Evolutionary conservation across 2,329 filamentous ascomycete genomes (phyloP), one percentile per base, ranked within the genome.

Genomic region (Aspergillus ochraceus): DNA sequence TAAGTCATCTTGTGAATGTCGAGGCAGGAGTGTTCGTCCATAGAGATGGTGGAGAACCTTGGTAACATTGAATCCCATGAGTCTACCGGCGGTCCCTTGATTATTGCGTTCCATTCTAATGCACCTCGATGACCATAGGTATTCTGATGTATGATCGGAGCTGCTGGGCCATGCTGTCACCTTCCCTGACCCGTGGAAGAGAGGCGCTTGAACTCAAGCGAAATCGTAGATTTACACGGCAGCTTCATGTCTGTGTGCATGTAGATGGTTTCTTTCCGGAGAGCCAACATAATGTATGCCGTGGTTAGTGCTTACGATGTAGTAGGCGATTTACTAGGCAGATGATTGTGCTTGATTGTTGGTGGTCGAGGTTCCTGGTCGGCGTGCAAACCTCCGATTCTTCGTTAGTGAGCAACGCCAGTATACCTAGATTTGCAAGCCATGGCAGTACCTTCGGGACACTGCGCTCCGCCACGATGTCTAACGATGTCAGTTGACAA

Each of bases 1-100:
- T 66, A 60, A 63, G 52, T 62, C 60, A 64, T 62, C 47, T 62
- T 59, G 55, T 63, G 60, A 59, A 57, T 65, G 49, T 62, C 52
- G 59, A 64, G 57, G 54, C 63, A 61, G 62, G 61, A 57, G 57
- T 53, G 62, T 55, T 62, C 64, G 58, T 64, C 55, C 60, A 64
- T 65, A 65, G 59, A 64, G 36, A 19, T 62, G 58, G 57, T 56
- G 60, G 58, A 39, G 50, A 49, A 54, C 55, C 26, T 52, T 42
- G 60, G 60, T 62, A 55, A 57, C 52, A 54, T 46, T 54, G 57
- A 53, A 42, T 42, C 14, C 14, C 52, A 57, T 61, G 63, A 60
- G 54, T 65, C 54, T 69, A 51, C 24, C 12, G 50, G 49, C 52
- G 42, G 53, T 49, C 56, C 49, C 49, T 58, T 52, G n/a, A n/a